A percentile compares a stretch with the other conserved stretches of the same genome.
Evolutionary conservation across 805 yeast genomes (phyloP).

Genomic region (Hanseniaspora lindneri): DNA sequence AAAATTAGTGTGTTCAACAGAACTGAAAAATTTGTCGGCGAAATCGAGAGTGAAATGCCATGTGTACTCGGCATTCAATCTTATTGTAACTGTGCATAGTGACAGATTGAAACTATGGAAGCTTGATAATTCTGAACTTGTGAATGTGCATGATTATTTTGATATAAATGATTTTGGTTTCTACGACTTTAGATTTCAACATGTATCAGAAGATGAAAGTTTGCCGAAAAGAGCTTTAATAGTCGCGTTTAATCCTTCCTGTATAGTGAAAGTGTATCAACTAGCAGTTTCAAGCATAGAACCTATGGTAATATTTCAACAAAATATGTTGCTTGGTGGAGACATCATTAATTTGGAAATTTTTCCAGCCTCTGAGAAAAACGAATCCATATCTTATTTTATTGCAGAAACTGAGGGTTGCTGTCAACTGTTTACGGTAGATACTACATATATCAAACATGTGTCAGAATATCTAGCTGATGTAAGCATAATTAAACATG

Average conservation of each 20-base stretch:
- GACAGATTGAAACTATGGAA: conserved; percentile 1
- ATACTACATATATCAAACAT: conserved; percentile 4
- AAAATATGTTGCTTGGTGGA: background rate
- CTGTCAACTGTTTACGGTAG: background rate
- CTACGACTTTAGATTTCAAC: conserved; percentile 2
- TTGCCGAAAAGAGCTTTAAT: background rate
- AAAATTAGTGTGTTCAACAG: background rate
- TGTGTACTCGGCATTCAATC: background rate
- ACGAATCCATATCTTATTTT: background rate
- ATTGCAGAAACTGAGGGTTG: background rate
- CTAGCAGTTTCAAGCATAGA: background rate
- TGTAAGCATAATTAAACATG: background rate
- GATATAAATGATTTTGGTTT: background rate
- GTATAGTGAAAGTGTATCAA: background rate
- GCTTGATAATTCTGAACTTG: background rate
- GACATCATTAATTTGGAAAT: conserved; percentile 1
- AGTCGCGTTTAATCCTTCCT: background rate
- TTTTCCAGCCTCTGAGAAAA: background rate
- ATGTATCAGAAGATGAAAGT: background rate
- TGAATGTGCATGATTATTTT: background rate
- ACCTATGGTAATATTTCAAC: conserved; percentile 3
- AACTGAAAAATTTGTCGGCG: background rate
- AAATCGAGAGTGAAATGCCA: background rate
- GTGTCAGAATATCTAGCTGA: background rate
- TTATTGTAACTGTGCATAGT: background rate